Evolutionary conservation across 2,329 filamentous ascomycete genomes (phyloP).

Genomic region (Thermoascus crustaceus): DNA sequence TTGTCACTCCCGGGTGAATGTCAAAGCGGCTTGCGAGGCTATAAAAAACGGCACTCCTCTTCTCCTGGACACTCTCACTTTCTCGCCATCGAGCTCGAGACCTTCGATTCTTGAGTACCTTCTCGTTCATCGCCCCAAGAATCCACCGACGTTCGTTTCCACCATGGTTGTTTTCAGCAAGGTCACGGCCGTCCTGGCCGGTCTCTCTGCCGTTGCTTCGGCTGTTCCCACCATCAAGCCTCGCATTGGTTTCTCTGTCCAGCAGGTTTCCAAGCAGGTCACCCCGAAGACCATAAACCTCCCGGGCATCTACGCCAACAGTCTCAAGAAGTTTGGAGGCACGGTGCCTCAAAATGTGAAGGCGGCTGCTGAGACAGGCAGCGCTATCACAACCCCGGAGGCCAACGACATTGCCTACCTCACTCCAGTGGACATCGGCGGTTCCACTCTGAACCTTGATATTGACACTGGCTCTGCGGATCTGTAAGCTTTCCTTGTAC

Average conservation of each 20-base stretch:
- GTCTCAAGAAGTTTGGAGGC: conserved; percentile 23
- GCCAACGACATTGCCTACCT: conserved; percentile 51
- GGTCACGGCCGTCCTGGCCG: conserved; percentile 17
- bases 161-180: conserved; percentile 30
- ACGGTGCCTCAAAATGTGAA: conserved; percentile 21
- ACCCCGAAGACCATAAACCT: conserved; percentile 19
- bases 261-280: conserved; percentile 18
- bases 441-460: conserved; percentile 56
- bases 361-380: conserved; percentile 24
- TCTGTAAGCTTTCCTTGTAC: conserved; percentile 44
- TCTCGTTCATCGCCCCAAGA: conserved; percentile 1
- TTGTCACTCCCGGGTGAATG: no score
- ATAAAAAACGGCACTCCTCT: neutral
- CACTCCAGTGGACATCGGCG: conserved; percentile 55
- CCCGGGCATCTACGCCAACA: conserved; percentile 20
- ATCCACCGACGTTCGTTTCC: conserved; percentile 1
- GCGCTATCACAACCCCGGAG: conserved; percentile 37
- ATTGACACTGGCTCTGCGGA: conserved; percentile 64
- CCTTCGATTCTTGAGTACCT: neutral
- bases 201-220: conserved; percentile 20
- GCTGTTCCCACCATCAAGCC: conserved; percentile 20
- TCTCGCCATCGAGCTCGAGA: neutral
- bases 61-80: neutral
- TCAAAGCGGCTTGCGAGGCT: neutral
- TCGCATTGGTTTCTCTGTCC: conserved; percentile 24